phyloP scores from a whole-genome alignment of 2,329 filamentous ascomycete species.

The Neonectria hederae region DNA sequence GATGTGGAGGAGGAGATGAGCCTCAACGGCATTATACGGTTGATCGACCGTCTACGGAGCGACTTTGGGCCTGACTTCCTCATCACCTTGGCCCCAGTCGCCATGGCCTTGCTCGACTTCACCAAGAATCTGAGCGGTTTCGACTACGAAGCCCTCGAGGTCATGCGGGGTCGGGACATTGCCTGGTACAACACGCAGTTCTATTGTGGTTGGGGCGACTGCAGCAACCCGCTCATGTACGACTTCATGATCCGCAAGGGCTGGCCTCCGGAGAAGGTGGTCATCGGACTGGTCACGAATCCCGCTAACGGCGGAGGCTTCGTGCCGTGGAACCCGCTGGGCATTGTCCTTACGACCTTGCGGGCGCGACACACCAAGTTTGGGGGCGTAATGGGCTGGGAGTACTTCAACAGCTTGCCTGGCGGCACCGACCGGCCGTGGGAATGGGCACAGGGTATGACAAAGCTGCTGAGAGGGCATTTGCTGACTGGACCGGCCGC shows the following conservation, averaged over 20 bases:
- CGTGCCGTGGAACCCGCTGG: constrained; percentile 59
- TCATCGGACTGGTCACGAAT: constrained; percentile 84
- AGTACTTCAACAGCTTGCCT: constrained; percentile 87
- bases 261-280: constrained; percentile 77
- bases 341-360: constrained; percentile 54
- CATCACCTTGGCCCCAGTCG: constrained; percentile 84
- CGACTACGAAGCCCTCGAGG: constrained; percentile 79
- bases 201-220: constrained; percentile 86
- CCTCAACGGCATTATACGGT: constrained; percentile 69
- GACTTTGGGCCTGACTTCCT: constrained; percentile 78
- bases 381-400: constrained; percentile 94
- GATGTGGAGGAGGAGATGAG: constrained; percentile 83
- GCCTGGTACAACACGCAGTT: constrained; percentile 93
- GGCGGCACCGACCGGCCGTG: constrained; percentile 71
- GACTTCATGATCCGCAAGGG: constrained; percentile 66
- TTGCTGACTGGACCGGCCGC: constrained; percentile 9
- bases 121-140: constrained; percentile 79
- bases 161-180: constrained; percentile 71
- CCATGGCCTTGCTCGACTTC: constrained; percentile 70
- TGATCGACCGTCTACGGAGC: constrained; percentile 72
- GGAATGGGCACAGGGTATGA: constrained; percentile 81
- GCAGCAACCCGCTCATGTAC: constrained; percentile 57
- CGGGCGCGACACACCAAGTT: constrained; percentile 69
- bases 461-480: constrained; percentile 51
- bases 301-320: constrained; percentile 73